Evolutionary conservation across 352 stramenopile genomes (phyloP).

Genomic region (Peronospora farinosa): DNA sequence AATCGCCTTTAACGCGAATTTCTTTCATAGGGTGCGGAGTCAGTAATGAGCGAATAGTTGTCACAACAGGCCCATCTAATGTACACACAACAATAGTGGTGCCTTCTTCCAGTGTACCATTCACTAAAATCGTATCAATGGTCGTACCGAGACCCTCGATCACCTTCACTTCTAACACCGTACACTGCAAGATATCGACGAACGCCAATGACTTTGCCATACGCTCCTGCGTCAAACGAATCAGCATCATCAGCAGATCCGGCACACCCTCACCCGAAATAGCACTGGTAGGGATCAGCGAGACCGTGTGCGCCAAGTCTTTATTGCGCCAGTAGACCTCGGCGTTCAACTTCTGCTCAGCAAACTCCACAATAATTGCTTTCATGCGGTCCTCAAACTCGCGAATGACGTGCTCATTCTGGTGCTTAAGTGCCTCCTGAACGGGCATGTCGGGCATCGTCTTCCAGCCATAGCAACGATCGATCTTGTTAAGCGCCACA

Average conservation of each 20-base stretch:
- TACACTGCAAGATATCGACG: slow-evolving; percentile 92
- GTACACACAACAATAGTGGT: slow-evolving; percentile 97
- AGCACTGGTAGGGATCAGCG: slow-evolving; percentile 96
- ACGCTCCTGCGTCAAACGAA: slow-evolving; percentile 92
- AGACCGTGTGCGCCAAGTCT: slow-evolving; percentile 92
- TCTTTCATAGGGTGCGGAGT: slow-evolving; percentile 98
- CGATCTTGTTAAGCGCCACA: slow-evolving; percentile 99
- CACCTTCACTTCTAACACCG: slow-evolving; percentile 98
- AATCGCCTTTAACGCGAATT: slow-evolving; percentile 92
- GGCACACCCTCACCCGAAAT: slow-evolving; percentile 98
- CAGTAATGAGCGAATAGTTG: slow-evolving; percentile 93
- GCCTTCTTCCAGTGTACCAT: slow-evolving; percentile 92
- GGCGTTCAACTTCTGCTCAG: slow-evolving; percentile 97
- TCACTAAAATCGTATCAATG: slow-evolving; percentile 98
- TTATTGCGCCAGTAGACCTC: slow-evolving; percentile 99
- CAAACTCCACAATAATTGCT: slow-evolving; percentile 92
- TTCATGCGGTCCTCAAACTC: slow-evolving; percentile 94
- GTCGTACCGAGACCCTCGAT: slow-evolving; percentile 98
- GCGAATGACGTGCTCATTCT: slow-evolving; percentile 90
- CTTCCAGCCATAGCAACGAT: slow-evolving; percentile 99
- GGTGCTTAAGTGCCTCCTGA: slow-evolving; percentile 84
- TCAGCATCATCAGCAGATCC: slow-evolving; percentile 96
- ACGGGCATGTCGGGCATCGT: slow-evolving; percentile 81
- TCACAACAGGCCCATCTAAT: slow-evolving; percentile 96
- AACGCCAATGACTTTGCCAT: slow-evolving; percentile 88